phyloP scores from a whole-genome alignment of 2,329 filamentous ascomycete genomes.

The Teratosphaeria zuluensis region DNA sequence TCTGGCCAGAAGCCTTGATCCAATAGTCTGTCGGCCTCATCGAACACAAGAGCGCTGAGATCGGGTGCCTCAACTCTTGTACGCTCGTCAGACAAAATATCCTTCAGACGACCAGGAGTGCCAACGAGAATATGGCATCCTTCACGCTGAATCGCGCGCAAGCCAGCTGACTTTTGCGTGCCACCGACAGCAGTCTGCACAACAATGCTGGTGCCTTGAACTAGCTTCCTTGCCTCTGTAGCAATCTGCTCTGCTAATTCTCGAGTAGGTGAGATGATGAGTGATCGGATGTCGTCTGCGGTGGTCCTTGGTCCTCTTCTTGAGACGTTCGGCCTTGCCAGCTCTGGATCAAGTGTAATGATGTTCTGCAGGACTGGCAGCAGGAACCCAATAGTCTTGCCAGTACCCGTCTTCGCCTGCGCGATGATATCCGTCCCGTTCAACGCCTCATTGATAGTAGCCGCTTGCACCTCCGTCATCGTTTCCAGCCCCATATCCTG shows the following conservation, averaged over 20 bases:
- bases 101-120: constrained; percentile 78
- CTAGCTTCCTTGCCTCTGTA: constrained; percentile 62
- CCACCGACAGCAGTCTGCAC: constrained; percentile 82
- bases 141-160: constrained; percentile 56
- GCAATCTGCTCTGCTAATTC: constrained; percentile 57
- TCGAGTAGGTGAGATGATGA: constrained; percentile 54
- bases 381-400: constrained; percentile 91
- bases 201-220: constrained; percentile 54
- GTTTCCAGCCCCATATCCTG: constrained; percentile 62
- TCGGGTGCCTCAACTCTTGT: constrained; percentile 56
- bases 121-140: constrained; percentile 87
- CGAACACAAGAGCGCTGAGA: constrained; percentile 51
- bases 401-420: constrained; percentile 93
- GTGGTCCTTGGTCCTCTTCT: constrained; percentile 43
- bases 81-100: constrained; percentile 60
- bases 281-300: constrained; percentile 46
- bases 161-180: constrained; percentile 62
- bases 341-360: constrained; percentile 51
- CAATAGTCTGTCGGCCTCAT: constrained; percentile 59
- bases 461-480: constrained; percentile 88
- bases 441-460: constrained; percentile 72
- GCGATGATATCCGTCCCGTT: constrained; percentile 75
- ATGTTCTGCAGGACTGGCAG: constrained; percentile 77
- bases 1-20: constrained; percentile 47
- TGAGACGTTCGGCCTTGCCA: constrained; percentile 40